Evolutionary conservation across 2,329 filamentous ascomycete genomes (phyloP).

Genomic region (Pseudofabraea citricarpa): DNA sequence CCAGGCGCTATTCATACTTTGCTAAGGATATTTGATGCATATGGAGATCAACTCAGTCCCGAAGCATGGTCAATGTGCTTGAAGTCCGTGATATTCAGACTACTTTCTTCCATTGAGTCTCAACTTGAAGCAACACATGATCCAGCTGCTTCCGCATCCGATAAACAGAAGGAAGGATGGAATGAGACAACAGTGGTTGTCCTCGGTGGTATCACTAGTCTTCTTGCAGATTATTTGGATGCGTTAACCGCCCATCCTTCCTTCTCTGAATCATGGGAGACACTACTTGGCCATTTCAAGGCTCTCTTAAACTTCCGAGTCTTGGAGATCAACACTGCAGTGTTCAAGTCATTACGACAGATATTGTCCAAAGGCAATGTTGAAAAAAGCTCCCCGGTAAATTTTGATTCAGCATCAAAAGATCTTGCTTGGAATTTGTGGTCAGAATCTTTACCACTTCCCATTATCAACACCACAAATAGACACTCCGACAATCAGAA

Average conservation of each 20-base stretch:
- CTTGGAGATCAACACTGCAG: conserved; percentile 67
- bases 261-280: conserved; percentile 71
- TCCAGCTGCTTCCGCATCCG: conserved; percentile 28
- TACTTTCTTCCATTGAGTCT: conserved; percentile 65
- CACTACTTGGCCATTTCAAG: conserved; percentile 66
- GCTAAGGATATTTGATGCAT: conserved; percentile 86
- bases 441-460: conserved; percentile 58
- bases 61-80: conserved; percentile 82
- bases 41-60: conserved; percentile 72
- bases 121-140: conserved; percentile 40
- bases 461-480: conserved; percentile 35
- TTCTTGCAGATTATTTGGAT: conserved; percentile 73
- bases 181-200: conserved; percentile 71
- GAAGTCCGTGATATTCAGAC: conserved; percentile 72
- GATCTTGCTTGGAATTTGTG: conserved; percentile 65
- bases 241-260: conserved; percentile 60
- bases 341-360: conserved; percentile 62
- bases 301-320: conserved; percentile 56
- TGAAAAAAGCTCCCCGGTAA: conserved; percentile 33
- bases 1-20: conserved; percentile 79
- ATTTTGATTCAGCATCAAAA: conserved; percentile 39
- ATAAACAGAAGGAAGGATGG: conserved; percentile 53
- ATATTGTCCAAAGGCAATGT: conserved; percentile 48
- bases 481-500: conserved; percentile 65
- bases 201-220: conserved; percentile 64